Conservation (phyloP, 202 grass and related monocot species). For the Zizania palustris region DNA sequence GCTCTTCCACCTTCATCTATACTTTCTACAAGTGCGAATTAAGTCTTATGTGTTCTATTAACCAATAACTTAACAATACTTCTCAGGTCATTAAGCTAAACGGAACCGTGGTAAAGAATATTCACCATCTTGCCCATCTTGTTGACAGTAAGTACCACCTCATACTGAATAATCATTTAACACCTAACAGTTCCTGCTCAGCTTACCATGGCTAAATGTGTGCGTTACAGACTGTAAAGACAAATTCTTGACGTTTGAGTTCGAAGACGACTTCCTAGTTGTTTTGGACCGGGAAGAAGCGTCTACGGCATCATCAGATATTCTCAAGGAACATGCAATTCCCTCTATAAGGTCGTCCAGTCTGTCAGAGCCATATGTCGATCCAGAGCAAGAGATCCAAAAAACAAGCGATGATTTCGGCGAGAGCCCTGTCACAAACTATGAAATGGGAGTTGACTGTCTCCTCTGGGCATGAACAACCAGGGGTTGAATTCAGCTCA, state of each 20-base stretch:
- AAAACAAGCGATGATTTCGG: constrained; percentile 64
- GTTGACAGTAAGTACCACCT: constrained; percentile 75
- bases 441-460: constrained; percentile 83
- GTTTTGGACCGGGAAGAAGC: constrained; percentile 81
- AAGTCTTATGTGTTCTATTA: constrained; percentile 19
- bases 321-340: constrained; percentile 88
- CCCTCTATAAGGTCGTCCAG: constrained; percentile 74
- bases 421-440: constrained; percentile 79
- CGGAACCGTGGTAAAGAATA: constrained; percentile 90
- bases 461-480: constrained; percentile 76
- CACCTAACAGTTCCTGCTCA: not conserved
- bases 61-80: constrained; percentile 13
- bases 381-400: constrained; percentile 48
- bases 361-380: constrained; percentile 65
- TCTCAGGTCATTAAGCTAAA: constrained; percentile 84
- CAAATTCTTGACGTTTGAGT: constrained; percentile 94
- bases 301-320: constrained; percentile 52
- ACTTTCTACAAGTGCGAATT: constrained; percentile 39
- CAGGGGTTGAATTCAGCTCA: constrained; percentile 13
- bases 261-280: constrained; percentile 91
- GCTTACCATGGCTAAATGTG: constrained; percentile 21
- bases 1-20: constrained; percentile 10
- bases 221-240: constrained; percentile 70
- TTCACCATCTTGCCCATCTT: constrained; percentile 92
- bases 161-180: not conserved